Evolutionary conservation across 768 basidiomycete genomes (phyloP).

Genomic region (Hypholoma fasciculare): DNA sequence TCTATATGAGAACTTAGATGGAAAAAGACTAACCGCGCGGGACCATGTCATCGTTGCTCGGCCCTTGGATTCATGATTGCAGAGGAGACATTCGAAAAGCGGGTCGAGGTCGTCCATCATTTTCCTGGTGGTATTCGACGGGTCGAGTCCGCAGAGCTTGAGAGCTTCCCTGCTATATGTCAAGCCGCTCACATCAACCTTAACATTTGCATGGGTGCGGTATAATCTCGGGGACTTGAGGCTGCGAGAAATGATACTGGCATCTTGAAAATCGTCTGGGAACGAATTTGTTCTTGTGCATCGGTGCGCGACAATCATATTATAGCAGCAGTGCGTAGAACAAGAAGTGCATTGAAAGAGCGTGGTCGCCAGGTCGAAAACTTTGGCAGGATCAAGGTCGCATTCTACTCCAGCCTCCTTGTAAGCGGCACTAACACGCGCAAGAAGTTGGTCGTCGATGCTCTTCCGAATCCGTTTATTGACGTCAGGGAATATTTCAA

Average conservation of each 20-base stretch:
- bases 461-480: not conserved
- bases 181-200: not conserved
- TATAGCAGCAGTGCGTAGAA: not conserved
- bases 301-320: not conserved
- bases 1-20: not conserved
- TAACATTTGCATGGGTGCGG: not conserved
- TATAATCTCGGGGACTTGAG: not conserved
- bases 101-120: constrained; percentile 1
- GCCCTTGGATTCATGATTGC: not conserved
- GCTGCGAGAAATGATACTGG: not conserved
- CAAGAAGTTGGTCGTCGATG: not conserved
- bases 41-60: constrained; percentile 1
- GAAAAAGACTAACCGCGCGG: not conserved
- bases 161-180: not conserved
- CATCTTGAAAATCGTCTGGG: not conserved
- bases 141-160: not conserved
- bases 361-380: not conserved
- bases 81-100: not conserved
- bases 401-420: not conserved
- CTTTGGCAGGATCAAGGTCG: not conserved
- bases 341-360: not conserved
- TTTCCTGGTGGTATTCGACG: not conserved
- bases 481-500: not conserved
- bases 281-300: not conserved
- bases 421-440: not conserved